Evolutionary conservation across 202 grass and related monocot species (phyloP).

Genomic region (Cymbopogon flexuosus): DNA sequence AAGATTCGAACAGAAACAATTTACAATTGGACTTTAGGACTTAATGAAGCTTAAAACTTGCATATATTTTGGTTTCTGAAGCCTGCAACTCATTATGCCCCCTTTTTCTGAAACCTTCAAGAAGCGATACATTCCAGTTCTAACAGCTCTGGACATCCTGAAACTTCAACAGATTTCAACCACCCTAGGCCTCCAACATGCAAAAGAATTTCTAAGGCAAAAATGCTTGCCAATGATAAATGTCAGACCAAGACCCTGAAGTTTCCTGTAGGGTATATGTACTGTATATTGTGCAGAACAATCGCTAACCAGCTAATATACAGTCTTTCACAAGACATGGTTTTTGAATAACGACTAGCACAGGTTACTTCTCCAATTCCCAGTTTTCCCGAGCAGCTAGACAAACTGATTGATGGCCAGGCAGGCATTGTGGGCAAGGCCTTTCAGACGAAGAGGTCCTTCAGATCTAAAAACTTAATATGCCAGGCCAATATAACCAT

Average conservation of each 20-base stretch:
- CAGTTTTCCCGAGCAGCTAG: not conserved
- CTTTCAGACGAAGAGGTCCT: conserved; percentile 4
- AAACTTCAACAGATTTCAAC: not conserved
- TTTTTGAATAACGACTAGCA: conserved; percentile 12
- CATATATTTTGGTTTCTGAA: not conserved
- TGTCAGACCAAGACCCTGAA: not conserved
- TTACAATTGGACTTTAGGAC: not conserved
- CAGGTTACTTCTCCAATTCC: not conserved
- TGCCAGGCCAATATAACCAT: not conserved
- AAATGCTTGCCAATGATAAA: not conserved
- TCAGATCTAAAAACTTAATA: not conserved
- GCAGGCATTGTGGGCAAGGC: not conserved
- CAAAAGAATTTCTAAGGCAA: not conserved
- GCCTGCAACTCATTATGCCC: not conserved
- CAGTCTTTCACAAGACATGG: not conserved
- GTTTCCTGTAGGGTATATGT: not conserved
- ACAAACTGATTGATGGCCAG: not conserved
- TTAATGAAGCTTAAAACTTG: not conserved
- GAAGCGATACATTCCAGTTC: not conserved
- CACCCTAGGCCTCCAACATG: not conserved
- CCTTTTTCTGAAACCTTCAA: not conserved
- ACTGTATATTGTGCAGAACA: not conserved
- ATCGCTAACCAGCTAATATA: not conserved
- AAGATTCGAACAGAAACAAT: not conserved
- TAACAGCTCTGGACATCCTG: not conserved